Base-by-base conservation (phyloP, 257 asterid species). In the Solanum bulbocastanum region DNA sequence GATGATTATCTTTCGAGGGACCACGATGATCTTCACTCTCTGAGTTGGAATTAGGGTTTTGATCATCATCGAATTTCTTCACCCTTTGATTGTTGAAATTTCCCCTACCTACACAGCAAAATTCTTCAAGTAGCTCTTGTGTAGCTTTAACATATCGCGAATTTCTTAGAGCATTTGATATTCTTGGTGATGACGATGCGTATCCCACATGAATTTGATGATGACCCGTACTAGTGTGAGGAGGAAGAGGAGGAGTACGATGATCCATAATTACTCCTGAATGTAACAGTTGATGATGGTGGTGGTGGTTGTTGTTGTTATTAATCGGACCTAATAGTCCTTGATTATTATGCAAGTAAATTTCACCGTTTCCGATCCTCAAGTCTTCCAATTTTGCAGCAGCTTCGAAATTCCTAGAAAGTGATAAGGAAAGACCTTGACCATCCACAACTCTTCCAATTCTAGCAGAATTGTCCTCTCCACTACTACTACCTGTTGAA, bases 71-170 rank as follows among this genome's bases (percentile, higher is more conserved):
- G 23, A 69, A 88, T 27, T 84, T 88, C 71, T 88, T 93, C 16
- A 65, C n/a, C 27, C 65, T 93, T 42, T 90, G 83, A 4, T 86
- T 89, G 87, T 85, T 91, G 82, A 91, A 79, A 30, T 92, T 90
- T 71, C 95, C 98, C 69, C 91, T 93, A 27, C 94, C 94, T 4
- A 95, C 98, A 39, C 94, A 93, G 92, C 98, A 96, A 42, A 96
- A 93, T 83, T 96, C 98, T 36, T 90, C 93, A 62, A 95, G 65
- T 86, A 96, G 85, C 86, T 95, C 96, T 76, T 95, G 96, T 0
- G 94, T 92, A 27, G 95, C 91, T 87, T 88, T 94, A 87, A 90
- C 65, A 78, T 96, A 96, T 89, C 88, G 46, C 10, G 96, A 92
- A 89, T 89, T 92, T 76, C 93, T 92, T 33, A 94, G 6, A 3